Evolutionary conservation across 1,284 basidiomycete species (phyloP).

Genomic region (Polyporus tsugae): DNA sequence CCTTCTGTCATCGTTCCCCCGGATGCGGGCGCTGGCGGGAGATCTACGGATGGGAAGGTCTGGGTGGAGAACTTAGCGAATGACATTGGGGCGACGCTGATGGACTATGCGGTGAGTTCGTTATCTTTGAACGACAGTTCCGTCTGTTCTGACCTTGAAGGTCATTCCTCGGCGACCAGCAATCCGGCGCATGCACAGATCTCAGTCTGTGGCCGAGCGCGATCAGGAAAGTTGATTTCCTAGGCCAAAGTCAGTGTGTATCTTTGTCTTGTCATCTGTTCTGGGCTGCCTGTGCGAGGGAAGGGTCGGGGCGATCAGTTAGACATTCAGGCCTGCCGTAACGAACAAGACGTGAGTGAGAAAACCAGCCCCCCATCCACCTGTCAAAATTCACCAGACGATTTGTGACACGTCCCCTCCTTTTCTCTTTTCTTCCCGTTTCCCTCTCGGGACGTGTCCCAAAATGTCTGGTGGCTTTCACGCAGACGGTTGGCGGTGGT

Average conservation of each 20-base stretch:
- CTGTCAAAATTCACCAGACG: no score
- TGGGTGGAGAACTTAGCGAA: slow-evolving; percentile 47
- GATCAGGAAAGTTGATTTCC: slow-evolving; percentile 43
- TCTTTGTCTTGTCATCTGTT: background rate
- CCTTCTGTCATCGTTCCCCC: slow-evolving; percentile 43
- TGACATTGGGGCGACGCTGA: slow-evolving; percentile 45
- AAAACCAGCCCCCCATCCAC: no score
- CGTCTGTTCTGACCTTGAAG: background rate
- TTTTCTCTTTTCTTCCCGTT: no score
- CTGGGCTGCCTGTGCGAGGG: background rate
- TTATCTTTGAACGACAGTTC: background rate
- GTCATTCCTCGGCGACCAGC: slow-evolving; percentile 32
- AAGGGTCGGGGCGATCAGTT: no score
- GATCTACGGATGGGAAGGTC: slow-evolving; percentile 47
- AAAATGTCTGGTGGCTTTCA: no score
- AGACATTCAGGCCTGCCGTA: no score
- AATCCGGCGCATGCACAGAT: slow-evolving; percentile 46
- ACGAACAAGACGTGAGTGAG: no score
- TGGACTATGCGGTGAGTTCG: slow-evolving; percentile 53
- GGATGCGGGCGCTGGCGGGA: slow-evolving; percentile 42
- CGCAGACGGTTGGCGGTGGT: no score
- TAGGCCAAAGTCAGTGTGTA: slow-evolving; percentile 42
- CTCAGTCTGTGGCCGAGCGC: slow-evolving; percentile 43
- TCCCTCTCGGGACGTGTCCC: no score
- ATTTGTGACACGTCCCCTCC: no score